phyloP scores from a whole-genome alignment of 331 rosid species.

The Rosa hybrid region DNA sequence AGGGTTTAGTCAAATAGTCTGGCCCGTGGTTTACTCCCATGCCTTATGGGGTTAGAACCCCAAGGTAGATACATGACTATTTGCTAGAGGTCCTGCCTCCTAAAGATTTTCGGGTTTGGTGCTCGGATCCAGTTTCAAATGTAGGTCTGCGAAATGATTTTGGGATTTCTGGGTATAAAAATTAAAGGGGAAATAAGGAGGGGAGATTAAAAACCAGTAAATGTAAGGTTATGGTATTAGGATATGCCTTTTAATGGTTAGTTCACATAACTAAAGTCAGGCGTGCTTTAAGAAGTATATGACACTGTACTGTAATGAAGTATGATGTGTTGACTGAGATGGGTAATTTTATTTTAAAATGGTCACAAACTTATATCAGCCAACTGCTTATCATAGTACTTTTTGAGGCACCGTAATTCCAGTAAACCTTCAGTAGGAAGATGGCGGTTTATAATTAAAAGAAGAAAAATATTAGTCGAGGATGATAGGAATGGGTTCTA shows the following conservation, averaged over 20 bases:
- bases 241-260: background rate
- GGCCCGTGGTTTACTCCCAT: background rate
- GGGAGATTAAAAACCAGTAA: background rate
- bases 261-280: background rate
- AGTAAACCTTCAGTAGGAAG: background rate
- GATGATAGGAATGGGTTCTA: background rate
- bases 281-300: background rate
- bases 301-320: background rate
- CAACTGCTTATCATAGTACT: background rate
- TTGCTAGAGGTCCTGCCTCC: background rate
- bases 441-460: background rate
- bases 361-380: background rate
- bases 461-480: background rate
- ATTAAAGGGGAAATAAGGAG: background rate
- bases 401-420: background rate
- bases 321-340: no score
- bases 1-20: background rate
- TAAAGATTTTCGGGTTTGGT: background rate
- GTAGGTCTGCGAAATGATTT: background rate
- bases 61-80: background rate
- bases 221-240: background rate
- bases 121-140: background rate
- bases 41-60: background rate
- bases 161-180: background rate
- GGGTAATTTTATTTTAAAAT: background rate